Evolutionary conservation across 225 moss, liverwort and hornwort genomes (phyloP).

Genomic region (Physcomitrellopsis africana): DNA sequence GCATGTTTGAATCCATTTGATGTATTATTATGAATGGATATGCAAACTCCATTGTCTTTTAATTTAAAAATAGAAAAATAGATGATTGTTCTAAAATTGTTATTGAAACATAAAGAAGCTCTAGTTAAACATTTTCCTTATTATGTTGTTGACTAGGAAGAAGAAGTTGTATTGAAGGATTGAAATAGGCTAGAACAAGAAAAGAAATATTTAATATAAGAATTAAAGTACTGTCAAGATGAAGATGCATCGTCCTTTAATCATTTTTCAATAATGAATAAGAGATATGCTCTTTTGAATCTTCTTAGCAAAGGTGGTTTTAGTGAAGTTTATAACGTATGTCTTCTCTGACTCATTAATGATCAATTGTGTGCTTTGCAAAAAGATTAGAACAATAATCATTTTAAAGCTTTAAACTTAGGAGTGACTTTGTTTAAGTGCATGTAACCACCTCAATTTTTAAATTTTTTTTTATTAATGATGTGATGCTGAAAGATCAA

Average conservation of each 20-base stretch:
- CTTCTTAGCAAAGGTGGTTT: constrained; percentile 95
- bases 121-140: constrained; percentile 16
- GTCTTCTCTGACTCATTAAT: constrained; percentile 34
- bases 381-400: not conserved
- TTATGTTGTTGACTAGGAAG: constrained; percentile 58
- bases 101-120: no score
- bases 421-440: not conserved
- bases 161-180: constrained; percentile 81
- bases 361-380: constrained; percentile 25
- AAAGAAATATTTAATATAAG: constrained; percentile 81
- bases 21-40: not conserved
- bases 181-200: constrained; percentile 85
- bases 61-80: constrained; percentile 4
- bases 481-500: constrained; percentile 28
- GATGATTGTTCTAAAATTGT: constrained; percentile 8
- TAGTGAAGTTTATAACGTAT: constrained; percentile 96
- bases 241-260: constrained; percentile 94
- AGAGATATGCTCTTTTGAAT: constrained; percentile 89
- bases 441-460: not conserved
- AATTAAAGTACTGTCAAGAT: constrained; percentile 91
- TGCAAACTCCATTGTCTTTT: constrained; percentile 6
- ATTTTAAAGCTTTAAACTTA: not conserved
- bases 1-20: not conserved
- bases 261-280: constrained; percentile 89
- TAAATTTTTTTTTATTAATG: not conserved